Evolutionary conservation across 805 yeast species (phyloP), one percentile per base, ranked within the genome.

Genomic region (Saccharomycopsis sp.): DNA sequence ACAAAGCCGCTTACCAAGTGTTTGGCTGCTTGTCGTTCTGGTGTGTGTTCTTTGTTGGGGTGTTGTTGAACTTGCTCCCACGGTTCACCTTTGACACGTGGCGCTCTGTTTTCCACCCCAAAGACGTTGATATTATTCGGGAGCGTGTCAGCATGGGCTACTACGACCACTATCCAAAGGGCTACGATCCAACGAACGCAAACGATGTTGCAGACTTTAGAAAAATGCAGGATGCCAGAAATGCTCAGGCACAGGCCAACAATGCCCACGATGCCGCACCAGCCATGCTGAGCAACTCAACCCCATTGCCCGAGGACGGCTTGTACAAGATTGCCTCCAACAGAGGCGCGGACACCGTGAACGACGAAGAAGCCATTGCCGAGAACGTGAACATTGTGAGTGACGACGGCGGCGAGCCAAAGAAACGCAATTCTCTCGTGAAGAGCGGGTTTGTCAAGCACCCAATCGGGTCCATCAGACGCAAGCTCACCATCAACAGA

Each of bases 71-170:
- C 46, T 47, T 82, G 32, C 54, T 78, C 35, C 94, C 94, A 4
- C 68, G 86, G 39, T 70, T 79, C 54, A 52, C 64, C 2, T 64
- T 53, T 50, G 77, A 77, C 52, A 60, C 71, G 33, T 48, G 71
- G 38, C 69, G 59, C 50, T 63, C 69, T 40, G 62, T 75, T 42
- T 78, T 71, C 59, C 53, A 52, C 38, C 94, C 94, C 2, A 55
- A 61, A 29, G 92, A 82, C 53, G 67, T 77, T 34, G 94, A 83
- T 52, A 74, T 81, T 41, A 65, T 83, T 36, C 66, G 92, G 41
- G 92, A 81, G 51, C 59, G 69, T 46, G 74, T 70, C 45, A 59
- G 61, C 10, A 52, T 60, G 43, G 84, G 85, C 5, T 70, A 63
- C 39, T 80, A 64, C 52, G 64, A 62, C 36, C 61, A 55, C 29